Evolutionary conservation across 345 rosid species (phyloP), one percentile per base, ranked within the genome.

Genomic region (Melaleuca quinquenervia): DNA sequence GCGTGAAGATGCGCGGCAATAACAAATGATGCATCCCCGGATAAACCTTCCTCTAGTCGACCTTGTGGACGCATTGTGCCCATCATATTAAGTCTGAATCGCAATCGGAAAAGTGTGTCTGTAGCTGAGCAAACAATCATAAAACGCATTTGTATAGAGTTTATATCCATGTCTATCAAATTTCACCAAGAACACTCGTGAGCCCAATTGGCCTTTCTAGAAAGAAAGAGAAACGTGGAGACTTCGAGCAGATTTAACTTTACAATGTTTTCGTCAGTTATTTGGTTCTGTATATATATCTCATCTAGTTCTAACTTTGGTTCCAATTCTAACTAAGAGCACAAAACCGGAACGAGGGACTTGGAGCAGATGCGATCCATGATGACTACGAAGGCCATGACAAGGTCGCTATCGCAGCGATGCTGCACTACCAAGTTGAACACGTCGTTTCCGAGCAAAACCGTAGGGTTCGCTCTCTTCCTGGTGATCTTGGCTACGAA

Each of bases 371-470:
- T 91, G 78, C 93, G 92, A 84, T 93, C 95, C 87, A 93, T 84
- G 52, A 89, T 84, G 75, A 93, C 56, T 12, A 93, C 84, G 60
- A 90, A 90, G 45, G 92, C 93, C 95, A 93, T 93, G n/a, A 89
- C 53, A 26, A 91, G 91, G 7, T 85, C 88, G 1, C 86, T 55
- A 45, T 91, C 90, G 75, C 88, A 88, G 50, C 91, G 91, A 44
- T 93, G 91, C 5, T 88, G 87, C 52, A 93, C 90, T 51, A 50
- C 89, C 52, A 93, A 85, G 86, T 86, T 90, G 83, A 93, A 93
- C 29, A 93, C 95, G 53, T 93, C 95, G 41, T 88, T 88, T 80
- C 88, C 85, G 0, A 93, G 91, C 85, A 93, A 44, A 53, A 93
- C 83, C 1, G 89, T 90, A 0, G 92, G 86, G 78, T 88, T 89